Evolutionary conservation across 1,284 basidiomycete species (phyloP).

Genomic region (Meripilus lineatus): DNA sequence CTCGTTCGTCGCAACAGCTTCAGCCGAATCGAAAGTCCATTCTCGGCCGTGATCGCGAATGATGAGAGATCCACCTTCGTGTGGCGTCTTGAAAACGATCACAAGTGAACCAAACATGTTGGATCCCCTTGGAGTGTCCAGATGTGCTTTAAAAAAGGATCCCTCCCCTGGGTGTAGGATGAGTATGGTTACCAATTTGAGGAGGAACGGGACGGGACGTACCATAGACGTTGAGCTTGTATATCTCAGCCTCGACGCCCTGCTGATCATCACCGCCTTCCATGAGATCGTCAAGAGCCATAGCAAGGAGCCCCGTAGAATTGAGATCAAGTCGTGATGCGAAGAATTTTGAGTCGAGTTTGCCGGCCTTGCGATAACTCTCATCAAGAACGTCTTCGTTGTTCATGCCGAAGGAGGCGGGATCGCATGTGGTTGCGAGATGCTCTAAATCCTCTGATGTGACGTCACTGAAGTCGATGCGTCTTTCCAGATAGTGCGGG

Average conservation of each 20-base stretch:
- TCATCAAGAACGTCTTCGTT: constrained; percentile 20
- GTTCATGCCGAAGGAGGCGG: constrained; percentile 19
- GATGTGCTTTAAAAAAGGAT: constrained; percentile 36
- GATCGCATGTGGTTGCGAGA: constrained; percentile 16
- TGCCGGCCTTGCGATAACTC: constrained; percentile 21
- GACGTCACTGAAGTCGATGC: background rate
- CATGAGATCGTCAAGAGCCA: constrained; percentile 16
- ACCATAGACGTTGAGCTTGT: constrained; percentile 29
- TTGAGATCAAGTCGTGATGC: constrained; percentile 24
- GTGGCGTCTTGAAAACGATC: constrained; percentile 33
- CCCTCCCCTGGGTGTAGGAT: background rate
- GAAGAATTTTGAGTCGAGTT: constrained; percentile 21
- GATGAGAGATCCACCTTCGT: constrained; percentile 35
- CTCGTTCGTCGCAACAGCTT: constrained; percentile 11
- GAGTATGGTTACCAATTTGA: no score
- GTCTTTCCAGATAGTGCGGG: no score
- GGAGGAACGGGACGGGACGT: no score
- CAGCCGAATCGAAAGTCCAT: constrained; percentile 29
- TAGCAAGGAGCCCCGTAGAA: constrained; percentile 19
- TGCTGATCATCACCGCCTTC: constrained; percentile 11
- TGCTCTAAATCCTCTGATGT: constrained; percentile 9
- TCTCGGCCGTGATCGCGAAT: constrained; percentile 29
- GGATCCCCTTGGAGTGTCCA: constrained; percentile 33
- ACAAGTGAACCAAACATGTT: constrained; percentile 43
- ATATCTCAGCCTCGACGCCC: constrained; percentile 18